Evolutionary conservation across 2,329 filamentous ascomycete species (phyloP), one percentile per base, ranked within the genome.

Genomic region (Fonsecaea nubica): DNA sequence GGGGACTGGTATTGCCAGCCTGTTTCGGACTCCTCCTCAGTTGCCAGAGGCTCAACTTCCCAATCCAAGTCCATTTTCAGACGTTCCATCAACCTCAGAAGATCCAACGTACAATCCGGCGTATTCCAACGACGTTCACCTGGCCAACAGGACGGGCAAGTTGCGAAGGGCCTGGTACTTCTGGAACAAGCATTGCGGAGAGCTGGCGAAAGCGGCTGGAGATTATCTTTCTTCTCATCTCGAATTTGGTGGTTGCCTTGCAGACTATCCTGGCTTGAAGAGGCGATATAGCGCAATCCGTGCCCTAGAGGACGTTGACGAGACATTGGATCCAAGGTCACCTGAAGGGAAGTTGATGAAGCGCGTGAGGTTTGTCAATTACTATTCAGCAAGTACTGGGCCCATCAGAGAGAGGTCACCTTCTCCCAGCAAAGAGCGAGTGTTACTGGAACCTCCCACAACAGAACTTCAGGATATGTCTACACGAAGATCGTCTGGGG

Each of bases 331-430:
- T 60, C 63, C 72, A 74, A 66, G 75, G 63, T 70, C 74, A 71
- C 38, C 75, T 66, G 42, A 74, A 74, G 72, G 76, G 70, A n/a
- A 73, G 67, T 25, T 69, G 71, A 58, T 72, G 59, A 55, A 74
- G 68, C 69, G 89, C 60, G 86, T 95, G 10, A 85, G 92, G 15
- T 97, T 97, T 73, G 84, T 92, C 64, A 97, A 97, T 75, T 97
- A 96, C 76, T 97, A 94, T 75, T 96, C 93, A 0, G 86, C 91
- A n/a, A 93, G 91, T 71, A 90, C 90, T 9, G 93, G 93, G 3
- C 84, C 87, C 65, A 84, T 85, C 1, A 93, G 90, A 72, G 77
- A 79, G 21, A 67, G 71, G 13, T 38, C 59, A n/a, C 48, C 38
- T 32, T 64, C 67, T 36, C 40, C 63, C 1, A 18, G 13, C 30